Conservation (phyloP, 2,329 filamentous ascomycete genomes). For the Coniella lustricola region DNA sequence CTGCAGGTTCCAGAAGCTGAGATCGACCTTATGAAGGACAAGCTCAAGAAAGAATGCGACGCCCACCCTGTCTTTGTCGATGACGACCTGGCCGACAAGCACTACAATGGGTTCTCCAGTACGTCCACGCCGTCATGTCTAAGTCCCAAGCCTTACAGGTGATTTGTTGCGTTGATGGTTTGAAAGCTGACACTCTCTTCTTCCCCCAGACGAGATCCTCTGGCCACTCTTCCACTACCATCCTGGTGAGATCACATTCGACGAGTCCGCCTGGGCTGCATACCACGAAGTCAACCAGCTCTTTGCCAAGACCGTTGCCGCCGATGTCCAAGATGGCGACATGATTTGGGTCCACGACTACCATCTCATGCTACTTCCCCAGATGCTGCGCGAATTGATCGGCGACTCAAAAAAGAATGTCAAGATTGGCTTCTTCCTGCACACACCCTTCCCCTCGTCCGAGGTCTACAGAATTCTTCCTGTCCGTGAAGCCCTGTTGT, state of each 20-base stretch:
- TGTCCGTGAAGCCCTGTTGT: slow-evolving; percentile 80
- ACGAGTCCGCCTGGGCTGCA: slow-evolving; percentile 88
- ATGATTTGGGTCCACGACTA: slow-evolving; percentile 98
- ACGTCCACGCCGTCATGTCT: slow-evolving; percentile 28
- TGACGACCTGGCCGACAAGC: slow-evolving; percentile 85
- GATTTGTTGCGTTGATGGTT: background rate
- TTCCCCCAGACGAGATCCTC: slow-evolving; percentile 73
- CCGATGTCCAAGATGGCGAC: slow-evolving; percentile 87
- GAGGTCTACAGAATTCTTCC: slow-evolving; percentile 96
- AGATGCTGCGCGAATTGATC: slow-evolving; percentile 90
- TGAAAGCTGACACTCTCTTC: slow-evolving; percentile 10
- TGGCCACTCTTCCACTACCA: slow-evolving; percentile 99
- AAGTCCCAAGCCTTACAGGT: background rate
- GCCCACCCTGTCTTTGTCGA: slow-evolving; percentile 90
- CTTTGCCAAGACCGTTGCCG: slow-evolving; percentile 81
- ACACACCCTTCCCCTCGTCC: slow-evolving; percentile 93
- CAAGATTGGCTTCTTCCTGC: slow-evolving; percentile 97
- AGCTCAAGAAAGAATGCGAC: slow-evolving; percentile 79
- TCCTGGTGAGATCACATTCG: slow-evolving; percentile 95
- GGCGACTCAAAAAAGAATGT: slow-evolving; percentile 77
- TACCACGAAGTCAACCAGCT: slow-evolving; percentile 90
- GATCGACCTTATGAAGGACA: slow-evolving; percentile 63
- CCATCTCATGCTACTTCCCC: slow-evolving; percentile 91
- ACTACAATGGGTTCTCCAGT: slow-evolving; percentile 99
- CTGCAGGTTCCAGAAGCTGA: slow-evolving; percentile 85